Conservation (phyloP, 257 asterid species). For the Prunella vulgaris region DNA sequence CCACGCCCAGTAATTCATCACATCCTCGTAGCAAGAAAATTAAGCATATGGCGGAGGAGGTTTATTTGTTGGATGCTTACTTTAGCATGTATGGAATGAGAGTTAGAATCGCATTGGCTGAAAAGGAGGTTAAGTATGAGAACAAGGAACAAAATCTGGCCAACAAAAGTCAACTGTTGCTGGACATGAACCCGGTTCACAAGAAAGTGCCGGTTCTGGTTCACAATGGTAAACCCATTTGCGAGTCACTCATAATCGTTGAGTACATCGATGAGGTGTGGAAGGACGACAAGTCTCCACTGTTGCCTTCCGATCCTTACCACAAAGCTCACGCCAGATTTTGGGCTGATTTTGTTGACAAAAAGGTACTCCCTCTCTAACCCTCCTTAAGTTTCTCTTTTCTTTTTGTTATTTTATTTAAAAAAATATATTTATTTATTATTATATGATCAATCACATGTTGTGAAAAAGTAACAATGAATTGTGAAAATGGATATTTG, state of each 20-base stretch:
- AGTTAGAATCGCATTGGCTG: conserved; percentile 42
- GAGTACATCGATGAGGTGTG: not conserved
- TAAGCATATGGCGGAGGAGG: conserved; percentile 20
- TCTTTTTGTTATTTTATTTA: too few species aligned
- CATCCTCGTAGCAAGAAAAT: not conserved
- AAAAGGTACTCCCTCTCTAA: too few species aligned
- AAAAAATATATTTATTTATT: too few species aligned
- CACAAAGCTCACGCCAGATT: conserved; percentile 11
- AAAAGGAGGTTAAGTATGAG: conserved; percentile 39
- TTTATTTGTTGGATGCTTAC: conserved; percentile 24
- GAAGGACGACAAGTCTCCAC: not conserved
- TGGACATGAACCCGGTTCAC: conserved; percentile 41
- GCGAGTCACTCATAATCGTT: not conserved
- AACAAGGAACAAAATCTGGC: conserved; percentile 31
- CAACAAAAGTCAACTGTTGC: conserved; percentile 17
- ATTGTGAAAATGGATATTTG: too few species aligned
- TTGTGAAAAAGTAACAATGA: too few species aligned
- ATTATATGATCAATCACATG: too few species aligned
- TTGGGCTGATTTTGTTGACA: conserved; percentile 11
- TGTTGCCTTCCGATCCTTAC: not conserved
- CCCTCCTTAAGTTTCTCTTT: too few species aligned
- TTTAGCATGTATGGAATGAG: conserved; percentile 46
- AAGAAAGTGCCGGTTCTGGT: conserved; percentile 15
- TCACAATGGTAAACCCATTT: not conserved
- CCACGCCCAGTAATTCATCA: not conserved